phyloP scores from a whole-genome alignment of 2,329 filamentous ascomycete genomes.

The Escovopsis sp. region DNA sequence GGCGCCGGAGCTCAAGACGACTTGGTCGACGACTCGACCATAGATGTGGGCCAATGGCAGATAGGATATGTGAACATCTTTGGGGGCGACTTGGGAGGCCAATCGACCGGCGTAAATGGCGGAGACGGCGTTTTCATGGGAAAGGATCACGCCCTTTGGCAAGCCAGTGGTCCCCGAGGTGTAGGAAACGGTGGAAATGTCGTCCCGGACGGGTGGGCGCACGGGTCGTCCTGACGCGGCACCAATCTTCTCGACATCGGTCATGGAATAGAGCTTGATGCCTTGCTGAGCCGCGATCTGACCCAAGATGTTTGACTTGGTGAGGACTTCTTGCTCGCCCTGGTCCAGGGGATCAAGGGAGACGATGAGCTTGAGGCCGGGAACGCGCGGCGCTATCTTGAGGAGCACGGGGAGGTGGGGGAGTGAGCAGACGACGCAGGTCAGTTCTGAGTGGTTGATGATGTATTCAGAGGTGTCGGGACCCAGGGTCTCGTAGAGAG shows the following conservation, averaged over 20 bases:
- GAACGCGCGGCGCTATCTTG: constrained; percentile 62
- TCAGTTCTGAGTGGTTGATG: constrained; percentile 72
- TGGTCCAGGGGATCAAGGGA: constrained; percentile 70
- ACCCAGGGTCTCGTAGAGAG: constrained; percentile 90
- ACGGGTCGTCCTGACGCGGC: constrained; percentile 52
- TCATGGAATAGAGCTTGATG: constrained; percentile 64
- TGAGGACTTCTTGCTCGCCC: constrained; percentile 61
- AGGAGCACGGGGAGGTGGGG: constrained; percentile 69
- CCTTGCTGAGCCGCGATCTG: constrained; percentile 60
- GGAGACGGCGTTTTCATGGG: constrained; percentile 67
- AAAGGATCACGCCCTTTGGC: constrained; percentile 73
- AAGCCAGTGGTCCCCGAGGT: constrained; percentile 74
- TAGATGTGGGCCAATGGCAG: constrained; percentile 91
- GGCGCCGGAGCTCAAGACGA: constrained; percentile 54
- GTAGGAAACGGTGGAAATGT: constrained; percentile 83
- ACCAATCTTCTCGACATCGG: constrained; percentile 71
- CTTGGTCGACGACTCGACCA: constrained; percentile 70
- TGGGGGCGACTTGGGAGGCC: constrained; percentile 31
- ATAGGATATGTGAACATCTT: constrained; percentile 66
- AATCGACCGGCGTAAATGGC: constrained; percentile 49
- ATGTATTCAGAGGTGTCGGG: constrained; percentile 89
- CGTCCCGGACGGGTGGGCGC: constrained; percentile 56
- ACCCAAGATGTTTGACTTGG: constrained; percentile 67
- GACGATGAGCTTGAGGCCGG: constrained; percentile 74
- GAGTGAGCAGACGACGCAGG: constrained; percentile 63